phyloP scores from a whole-genome alignment of 2,329 filamentous ascomycete species.

The Lecanicillium sp. region DNA sequence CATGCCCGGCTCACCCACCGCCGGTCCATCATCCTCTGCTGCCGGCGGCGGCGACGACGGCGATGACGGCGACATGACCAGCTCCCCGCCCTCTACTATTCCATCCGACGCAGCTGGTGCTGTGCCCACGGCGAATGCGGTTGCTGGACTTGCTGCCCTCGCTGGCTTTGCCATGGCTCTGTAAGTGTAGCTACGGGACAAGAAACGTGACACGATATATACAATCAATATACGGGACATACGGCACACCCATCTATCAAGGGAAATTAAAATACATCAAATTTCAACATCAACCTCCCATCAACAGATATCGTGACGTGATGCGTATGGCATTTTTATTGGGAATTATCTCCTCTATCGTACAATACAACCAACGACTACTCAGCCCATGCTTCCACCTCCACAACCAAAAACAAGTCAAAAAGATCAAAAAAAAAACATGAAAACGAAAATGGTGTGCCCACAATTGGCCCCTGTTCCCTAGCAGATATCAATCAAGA shows the following conservation, averaged over 20 bases:
- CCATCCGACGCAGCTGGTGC: neutral
- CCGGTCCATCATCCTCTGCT: neutral
- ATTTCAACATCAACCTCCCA: conserved; percentile 3
- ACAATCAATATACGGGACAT: too few species aligned
- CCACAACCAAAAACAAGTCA: neutral
- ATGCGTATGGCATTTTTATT: conserved; percentile 4
- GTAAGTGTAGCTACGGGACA: conserved; percentile 1
- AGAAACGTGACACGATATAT: too few species aligned
- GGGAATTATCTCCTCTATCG: conserved; percentile 5
- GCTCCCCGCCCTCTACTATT: neutral
- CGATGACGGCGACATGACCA: neutral
- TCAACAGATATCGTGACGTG: too few species aligned
- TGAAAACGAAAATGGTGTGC: conserved; percentile 3
- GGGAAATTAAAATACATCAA: neutral
- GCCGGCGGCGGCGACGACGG: neutral
- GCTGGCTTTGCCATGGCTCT: conserved; percentile 4
- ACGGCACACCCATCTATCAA: neutral
- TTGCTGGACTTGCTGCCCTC: conserved; percentile 6
- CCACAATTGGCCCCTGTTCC: too few species aligned
- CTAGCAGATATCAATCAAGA: neutral
- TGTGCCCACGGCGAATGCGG: conserved; percentile 3
- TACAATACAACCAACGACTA: conserved; percentile 4
- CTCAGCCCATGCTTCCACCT: conserved; percentile 1
- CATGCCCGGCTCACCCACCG: neutral
- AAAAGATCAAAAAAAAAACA: neutral